Evolutionary conservation across 2,329 filamentous ascomycete species (phyloP), one percentile per base, ranked within the genome.

Genomic region (Cladosporium sp.): DNA sequence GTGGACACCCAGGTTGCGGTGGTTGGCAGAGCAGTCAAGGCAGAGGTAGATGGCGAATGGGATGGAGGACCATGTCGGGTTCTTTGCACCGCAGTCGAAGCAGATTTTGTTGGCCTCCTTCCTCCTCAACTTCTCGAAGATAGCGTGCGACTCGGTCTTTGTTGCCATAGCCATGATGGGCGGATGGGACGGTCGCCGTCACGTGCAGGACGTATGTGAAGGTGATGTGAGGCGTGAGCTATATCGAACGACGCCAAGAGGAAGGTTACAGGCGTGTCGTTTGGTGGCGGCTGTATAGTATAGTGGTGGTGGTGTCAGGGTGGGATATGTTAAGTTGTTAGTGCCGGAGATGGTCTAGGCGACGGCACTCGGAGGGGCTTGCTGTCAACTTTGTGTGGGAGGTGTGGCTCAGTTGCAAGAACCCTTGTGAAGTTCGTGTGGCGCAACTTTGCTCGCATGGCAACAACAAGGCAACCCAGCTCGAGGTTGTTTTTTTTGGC

Each of bases 41-140:
- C 93, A 98, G 18, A 98, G 83, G 69, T 97, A 98, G 69, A 98
- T 97, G 66, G 88, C 93, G 57, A 98, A 90, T 11, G 91, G 89
- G 27, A 96, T 91, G 6, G 92, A 97, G 7, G 91, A 95, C 93
- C 93, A 98, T 52, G 93, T 97, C 55, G 93, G 93, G 67, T 96
- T 96, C 74, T 97, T 97, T 64, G 90, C 86, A 68, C 88, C 85
- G 72, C 93, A 98, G 75, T 98, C 93, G 73, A 98, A 98, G 79
- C 93, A 98, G 76, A 95, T 82, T 91, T 94, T 95, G 77, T 98
- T 98, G 54, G 91, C 89, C 53, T 85, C 82, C 77, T 96, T 95
- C 52, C 84, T 80, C 79, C 95, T 96, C 69, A 97, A 76, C 77
- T 96, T 96, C 77, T 95, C 88, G 74, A 98, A 98, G 71, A 98